These are phyloP conservation scores for Polygonum maritimum DNA, from an alignment of 148 eudicot genomes.

Conservation along the genomic window DNA sequence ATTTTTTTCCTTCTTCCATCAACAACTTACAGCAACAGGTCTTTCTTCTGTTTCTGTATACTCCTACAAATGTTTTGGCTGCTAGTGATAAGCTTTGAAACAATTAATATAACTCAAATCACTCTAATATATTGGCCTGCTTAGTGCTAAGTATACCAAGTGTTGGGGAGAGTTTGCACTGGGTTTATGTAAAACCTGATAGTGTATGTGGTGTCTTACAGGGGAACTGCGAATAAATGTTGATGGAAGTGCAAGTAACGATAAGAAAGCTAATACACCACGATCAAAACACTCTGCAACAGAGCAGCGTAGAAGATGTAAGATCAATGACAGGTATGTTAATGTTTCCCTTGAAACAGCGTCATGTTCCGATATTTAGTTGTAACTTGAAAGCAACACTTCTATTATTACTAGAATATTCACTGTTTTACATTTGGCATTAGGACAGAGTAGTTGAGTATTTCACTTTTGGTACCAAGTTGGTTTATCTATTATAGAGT, in stretches of 20 bases:
- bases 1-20: background rate
- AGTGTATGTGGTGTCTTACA: constrained; percentile 17
- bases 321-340: constrained; percentile 97
- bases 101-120: background rate
- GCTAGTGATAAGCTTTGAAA: background rate
- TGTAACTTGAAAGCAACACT: background rate
- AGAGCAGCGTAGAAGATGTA: constrained; percentile 94
- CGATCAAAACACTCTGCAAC: constrained; percentile 97
- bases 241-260: constrained; percentile 45
- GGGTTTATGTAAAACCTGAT: background rate
- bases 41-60: background rate
- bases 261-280: constrained; percentile 82
- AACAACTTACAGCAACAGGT: background rate
- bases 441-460: background rate
- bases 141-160: background rate
- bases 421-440: background rate
- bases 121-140: background rate
- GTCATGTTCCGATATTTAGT: background rate
- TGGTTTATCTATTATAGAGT: background rate
- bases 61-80: background rate
- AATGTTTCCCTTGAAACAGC: background rate
- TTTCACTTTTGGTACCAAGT: background rate
- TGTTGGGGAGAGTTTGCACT: background rate
- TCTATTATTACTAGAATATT: background rate
- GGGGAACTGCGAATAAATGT: constrained; percentile 63